Evolutionary conservation across 164 flowering plant genomes (phyloP).

Genomic region (Liriodendron chinense): DNA sequence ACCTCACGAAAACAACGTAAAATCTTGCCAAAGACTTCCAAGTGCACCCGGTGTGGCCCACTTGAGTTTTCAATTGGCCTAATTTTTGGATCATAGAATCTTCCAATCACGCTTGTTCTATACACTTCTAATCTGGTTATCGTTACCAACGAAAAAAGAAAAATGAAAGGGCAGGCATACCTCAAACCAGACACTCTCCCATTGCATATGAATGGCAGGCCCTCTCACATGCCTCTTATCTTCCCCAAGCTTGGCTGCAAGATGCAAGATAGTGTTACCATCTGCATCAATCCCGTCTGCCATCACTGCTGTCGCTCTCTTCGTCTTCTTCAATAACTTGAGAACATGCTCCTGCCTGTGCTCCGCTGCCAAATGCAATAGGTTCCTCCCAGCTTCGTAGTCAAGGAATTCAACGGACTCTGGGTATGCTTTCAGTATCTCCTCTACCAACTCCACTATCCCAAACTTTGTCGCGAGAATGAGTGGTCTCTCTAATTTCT

Average conservation of each 20-base stretch:
- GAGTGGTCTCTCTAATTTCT: neutral
- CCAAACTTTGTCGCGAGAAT: neutral
- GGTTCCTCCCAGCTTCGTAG: neutral
- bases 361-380: neutral
- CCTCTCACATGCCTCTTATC: neutral
- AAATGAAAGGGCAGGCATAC: neutral
- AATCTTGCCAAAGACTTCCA: too few species aligned
- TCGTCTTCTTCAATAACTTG: neutral
- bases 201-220: neutral
- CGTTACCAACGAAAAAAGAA: too few species aligned
- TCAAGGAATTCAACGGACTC: constrained; percentile 1
- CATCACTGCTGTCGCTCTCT: neutral
- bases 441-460: too few species aligned
- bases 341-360: neutral
- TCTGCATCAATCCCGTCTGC: neutral
- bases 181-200: constrained; percentile 1
- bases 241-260: neutral
- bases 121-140: too few species aligned
- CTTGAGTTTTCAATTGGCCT: too few species aligned
- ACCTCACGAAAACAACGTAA: too few species aligned
- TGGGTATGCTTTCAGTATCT: constrained; percentile 1
- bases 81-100: too few species aligned
- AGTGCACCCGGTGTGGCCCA: too few species aligned
- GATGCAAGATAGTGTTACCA: constrained; percentile 1
- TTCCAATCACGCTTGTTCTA: too few species aligned